Percentiles rank a stretch among this genome's conserved stretches.
These are phyloP conservation scores for Penicillium lividum DNA, from an alignment of 495 filamentous ascomycete species.

Conservation along the genomic window DNA sequence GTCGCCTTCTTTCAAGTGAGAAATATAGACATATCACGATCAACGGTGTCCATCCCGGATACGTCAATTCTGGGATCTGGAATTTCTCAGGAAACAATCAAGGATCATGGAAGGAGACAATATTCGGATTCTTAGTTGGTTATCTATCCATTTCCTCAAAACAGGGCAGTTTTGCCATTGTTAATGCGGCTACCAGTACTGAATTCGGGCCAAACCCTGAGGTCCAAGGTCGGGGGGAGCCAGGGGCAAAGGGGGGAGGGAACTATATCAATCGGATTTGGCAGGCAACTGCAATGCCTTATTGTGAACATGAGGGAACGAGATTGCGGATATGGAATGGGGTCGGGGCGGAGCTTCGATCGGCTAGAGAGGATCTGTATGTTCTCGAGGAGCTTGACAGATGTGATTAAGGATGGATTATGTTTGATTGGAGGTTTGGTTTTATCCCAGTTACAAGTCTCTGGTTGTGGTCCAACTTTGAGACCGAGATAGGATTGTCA, in stretches of 20 bases:
- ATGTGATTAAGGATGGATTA: no score
- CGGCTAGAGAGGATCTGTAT: not conserved
- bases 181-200: constrained; percentile 22
- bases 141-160: constrained; percentile 20
- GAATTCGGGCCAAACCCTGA: constrained; percentile 24
- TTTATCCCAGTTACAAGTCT: no score
- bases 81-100: not conserved
- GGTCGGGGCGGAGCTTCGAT: constrained; percentile 17
- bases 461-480: no score
- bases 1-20: constrained; percentile 16
- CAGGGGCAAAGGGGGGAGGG: constrained; percentile 21
- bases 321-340: constrained; percentile 22
- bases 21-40: constrained; percentile 29
- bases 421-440: no score
- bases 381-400: not conserved
- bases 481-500: no score
- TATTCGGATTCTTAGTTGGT: not conserved
- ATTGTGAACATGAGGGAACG: constrained; percentile 14
- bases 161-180: constrained; percentile 29
- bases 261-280: constrained; percentile 33
- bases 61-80: constrained; percentile 25
- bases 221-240: constrained; percentile 16
- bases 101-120: not conserved
- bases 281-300: constrained; percentile 15
- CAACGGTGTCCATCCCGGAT: constrained; percentile 30